These are phyloP conservation scores for Alternaria tenuissima DNA, from an alignment of 2,329 filamentous ascomycete genomes.

Conservation along the genomic window DNA sequence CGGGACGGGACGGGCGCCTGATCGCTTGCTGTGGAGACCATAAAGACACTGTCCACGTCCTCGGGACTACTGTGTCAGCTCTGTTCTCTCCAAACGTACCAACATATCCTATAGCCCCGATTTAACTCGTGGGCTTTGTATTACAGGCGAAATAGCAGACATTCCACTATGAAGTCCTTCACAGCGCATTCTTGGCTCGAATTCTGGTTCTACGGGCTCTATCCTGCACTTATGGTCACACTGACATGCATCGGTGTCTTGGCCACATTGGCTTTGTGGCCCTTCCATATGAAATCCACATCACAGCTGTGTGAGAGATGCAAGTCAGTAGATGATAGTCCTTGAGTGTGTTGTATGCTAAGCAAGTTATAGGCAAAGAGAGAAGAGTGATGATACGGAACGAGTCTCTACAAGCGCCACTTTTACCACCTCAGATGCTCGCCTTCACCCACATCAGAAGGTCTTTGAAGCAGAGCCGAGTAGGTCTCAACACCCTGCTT, in stretches of 20 bases:
- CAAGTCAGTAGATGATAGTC: background rate
- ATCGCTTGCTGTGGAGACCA: background rate
- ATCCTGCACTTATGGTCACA: background rate
- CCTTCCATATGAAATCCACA: background rate
- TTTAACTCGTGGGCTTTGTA: background rate
- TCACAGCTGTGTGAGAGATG: background rate
- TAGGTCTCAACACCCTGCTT: background rate
- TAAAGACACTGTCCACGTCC: background rate
- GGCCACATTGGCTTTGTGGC: background rate
- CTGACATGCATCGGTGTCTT: background rate
- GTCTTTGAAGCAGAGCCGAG: background rate
- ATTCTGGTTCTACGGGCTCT: constrained; percentile 1
- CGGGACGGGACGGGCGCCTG: background rate
- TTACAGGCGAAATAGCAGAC: background rate
- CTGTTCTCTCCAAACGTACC: background rate
- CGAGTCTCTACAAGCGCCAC: background rate
- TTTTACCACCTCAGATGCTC: background rate
- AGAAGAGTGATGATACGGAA: background rate
- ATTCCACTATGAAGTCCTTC: background rate
- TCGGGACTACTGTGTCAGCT: background rate
- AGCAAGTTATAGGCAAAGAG: background rate
- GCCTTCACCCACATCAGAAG: background rate
- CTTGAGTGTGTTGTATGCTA: accelerated
- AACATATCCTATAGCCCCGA: background rate
- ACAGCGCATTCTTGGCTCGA: constrained; percentile 1